Base-by-base conservation (phyloP, 2,329 filamentous ascomycete genomes). In the Zymoseptoria tritici region DNA sequence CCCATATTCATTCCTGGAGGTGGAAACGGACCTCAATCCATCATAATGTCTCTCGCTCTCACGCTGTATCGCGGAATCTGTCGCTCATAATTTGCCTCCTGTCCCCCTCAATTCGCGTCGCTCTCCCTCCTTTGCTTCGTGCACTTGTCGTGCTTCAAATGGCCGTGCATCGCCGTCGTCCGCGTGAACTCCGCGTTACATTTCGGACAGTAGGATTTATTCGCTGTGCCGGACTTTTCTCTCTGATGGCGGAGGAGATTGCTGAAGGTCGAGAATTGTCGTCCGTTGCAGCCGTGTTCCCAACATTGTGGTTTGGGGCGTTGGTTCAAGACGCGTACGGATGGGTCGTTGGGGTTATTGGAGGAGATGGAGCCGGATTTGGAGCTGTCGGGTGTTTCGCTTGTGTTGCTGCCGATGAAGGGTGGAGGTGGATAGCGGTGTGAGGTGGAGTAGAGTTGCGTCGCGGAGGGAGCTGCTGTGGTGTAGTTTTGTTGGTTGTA, bases 241-340 rank as follows among this genome's bases (percentile, higher is more conserved):
- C 93, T 85, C 75, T 97, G 92, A 73, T 97, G 93, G 63, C 93
- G 83, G 46, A 97, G 80, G 3, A 97, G 83, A 72, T 97, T 97
- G 82, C 91, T 96, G 73, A 97, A 97, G 3, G 93, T 97, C 19
- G 91, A 96, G 72, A 97, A 97, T 70, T 96, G 90, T 29, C 92
- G 86, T 20, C 93, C 93, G 70, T 97, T 96, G 79, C 93, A 97
- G 9, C 92, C 93, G 71, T 97, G 93, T 62, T 97, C 93, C 90
- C 90, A 97, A 75, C 93, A 97, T 73, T 96, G 91, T 52, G 92
- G 91, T 77, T 96, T 96, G n/a, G 91, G 91, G 46, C 73, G 70
- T 55, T 73, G 69, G 64, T 71, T 73, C 36, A 72, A 64, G 9
- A 73, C 70, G 21, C 72, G 66, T 57, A 72, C 70, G 13, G 36